These are phyloP conservation scores for Pseudozyma hubeiensis DNA, from an alignment of 1,284 basidiomycete species.

Conservation along the genomic window DNA sequence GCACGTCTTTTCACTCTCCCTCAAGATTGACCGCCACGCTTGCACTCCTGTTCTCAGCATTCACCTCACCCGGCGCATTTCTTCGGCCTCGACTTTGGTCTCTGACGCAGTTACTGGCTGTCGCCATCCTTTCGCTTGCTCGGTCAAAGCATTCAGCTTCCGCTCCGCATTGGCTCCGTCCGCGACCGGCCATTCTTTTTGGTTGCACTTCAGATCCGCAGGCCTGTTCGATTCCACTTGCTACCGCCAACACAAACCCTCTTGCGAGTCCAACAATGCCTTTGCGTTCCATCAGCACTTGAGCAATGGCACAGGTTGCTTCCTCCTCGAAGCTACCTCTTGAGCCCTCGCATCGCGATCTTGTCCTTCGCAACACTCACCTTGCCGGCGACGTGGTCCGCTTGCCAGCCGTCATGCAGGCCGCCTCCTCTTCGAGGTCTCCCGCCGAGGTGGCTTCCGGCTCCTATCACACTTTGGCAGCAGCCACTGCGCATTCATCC, in stretches of 20 bases:
- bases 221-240: not conserved
- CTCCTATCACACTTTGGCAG: not conserved
- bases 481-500: conserved; percentile 2
- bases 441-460: conserved; percentile 18
- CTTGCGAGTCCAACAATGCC: conserved; percentile 31
- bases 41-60: too few species aligned
- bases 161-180: too few species aligned
- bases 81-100: too few species aligned
- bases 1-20: too few species aligned
- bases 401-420: conserved; percentile 18
- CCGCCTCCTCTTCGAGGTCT: conserved; percentile 7
- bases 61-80: too few species aligned
- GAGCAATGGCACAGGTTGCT: conserved; percentile 50
- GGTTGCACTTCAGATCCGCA: too few species aligned
- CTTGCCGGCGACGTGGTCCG: conserved; percentile 18
- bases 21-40: too few species aligned
- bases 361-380: conserved; percentile 13
- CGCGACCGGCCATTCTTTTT: too few species aligned
- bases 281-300: conserved; percentile 17
- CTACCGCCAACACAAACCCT: not conserved
- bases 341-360: conserved; percentile 27
- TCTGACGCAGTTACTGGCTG: too few species aligned
- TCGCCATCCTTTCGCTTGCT: too few species aligned
- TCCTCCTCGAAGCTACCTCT: conserved; percentile 27
- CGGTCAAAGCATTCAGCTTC: too few species aligned